Conservation (phyloP, 1,284 basidiomycete species). For the Pholiota adiposa region DNA sequence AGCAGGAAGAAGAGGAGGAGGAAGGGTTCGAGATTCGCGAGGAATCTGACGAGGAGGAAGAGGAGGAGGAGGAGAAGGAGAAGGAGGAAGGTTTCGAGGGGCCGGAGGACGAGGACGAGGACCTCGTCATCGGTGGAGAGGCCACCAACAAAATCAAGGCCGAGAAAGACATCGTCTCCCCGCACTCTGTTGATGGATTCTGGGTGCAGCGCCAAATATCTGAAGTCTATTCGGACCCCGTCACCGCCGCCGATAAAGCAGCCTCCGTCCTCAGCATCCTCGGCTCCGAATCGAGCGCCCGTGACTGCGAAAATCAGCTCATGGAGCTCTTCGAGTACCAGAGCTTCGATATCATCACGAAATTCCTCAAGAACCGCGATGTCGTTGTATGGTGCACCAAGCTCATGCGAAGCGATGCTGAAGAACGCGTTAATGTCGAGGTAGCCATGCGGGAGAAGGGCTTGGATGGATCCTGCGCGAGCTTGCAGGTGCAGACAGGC, state of each 20-base stretch:
- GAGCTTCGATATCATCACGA: slow-evolving; percentile 89
- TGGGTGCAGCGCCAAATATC: no score
- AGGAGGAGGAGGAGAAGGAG: slow-evolving; percentile 76
- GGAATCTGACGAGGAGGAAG: no score
- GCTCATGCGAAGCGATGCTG: slow-evolving; percentile 87
- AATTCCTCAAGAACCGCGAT: slow-evolving; percentile 95
- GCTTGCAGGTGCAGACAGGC: slow-evolving; percentile 75
- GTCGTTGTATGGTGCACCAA: slow-evolving; percentile 99
- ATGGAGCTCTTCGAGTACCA: slow-evolving; percentile 98
- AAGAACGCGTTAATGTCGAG: slow-evolving; percentile 93
- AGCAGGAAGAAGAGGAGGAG: no score
- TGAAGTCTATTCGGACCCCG: slow-evolving; percentile 90
- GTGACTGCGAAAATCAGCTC: slow-evolving; percentile 96
- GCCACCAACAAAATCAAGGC: slow-evolving; percentile 56
- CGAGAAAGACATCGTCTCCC: slow-evolving; percentile 84
- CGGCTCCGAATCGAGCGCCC: slow-evolving; percentile 85
- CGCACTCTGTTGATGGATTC: slow-evolving; percentile 94
- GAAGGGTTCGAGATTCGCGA: no score
- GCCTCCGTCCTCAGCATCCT: slow-evolving; percentile 86
- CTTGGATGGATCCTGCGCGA: slow-evolving; percentile 95
- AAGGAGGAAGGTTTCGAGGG: slow-evolving; percentile 50
- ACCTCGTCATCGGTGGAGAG: slow-evolving; percentile 75
- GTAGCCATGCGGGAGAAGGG: slow-evolving; percentile 96
- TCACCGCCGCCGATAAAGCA: slow-evolving; percentile 94
- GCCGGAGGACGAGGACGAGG: slow-evolving; percentile 55